Evolutionary conservation across 2,329 filamentous ascomycete genomes (phyloP), one percentile per base, ranked within the genome.

Genomic region (Akanthomyces uredinophilus): DNA sequence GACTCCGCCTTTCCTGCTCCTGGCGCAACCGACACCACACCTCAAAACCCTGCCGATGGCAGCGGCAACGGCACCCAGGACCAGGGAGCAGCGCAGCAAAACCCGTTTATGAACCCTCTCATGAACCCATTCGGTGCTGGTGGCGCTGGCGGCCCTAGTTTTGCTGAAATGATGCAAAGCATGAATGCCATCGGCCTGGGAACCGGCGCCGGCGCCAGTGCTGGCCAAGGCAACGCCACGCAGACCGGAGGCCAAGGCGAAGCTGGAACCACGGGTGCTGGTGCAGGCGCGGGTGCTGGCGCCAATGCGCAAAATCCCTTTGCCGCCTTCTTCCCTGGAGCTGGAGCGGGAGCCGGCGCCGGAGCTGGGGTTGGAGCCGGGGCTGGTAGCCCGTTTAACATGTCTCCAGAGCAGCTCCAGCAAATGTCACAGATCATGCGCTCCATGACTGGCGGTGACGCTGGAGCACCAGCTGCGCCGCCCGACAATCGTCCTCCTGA

Each of bases 401-500:
- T 85, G 61, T 81, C 79, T 41, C 83, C 85, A 0, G 84, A 87
- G 69, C 76, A 77, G 73, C 74, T 82, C 74, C 80, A 81, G 73
- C 81, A 81, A 73, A 78, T 81, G 74, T 75, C 82, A 75, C 79
- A 81, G 66, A 73, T 85, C 66, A 75, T 83, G 65, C 77, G 77
- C 8, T 67, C 73, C 64, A 69, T 71, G 46, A 71, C 65, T 22
- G 64, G 62, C 39, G 69, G 69, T 37, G 70, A 70, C 46, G 75
- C 71, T 46, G 70, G 71, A 3, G 74, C 72, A 22, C 72, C 83
- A 2, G 74, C 83, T 14, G 77, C 84, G 20, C 89, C 92, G 5
- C 76, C 83, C 3, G 95, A 99, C 76, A 96, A 83, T 70, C 84
- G 94, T 65, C 93, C 95, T 5, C 94, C 95, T 0, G 95, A 99